Conservation (phyloP, 371 early-diverging fungal genomes). For the Mortierella sp. region DNA sequence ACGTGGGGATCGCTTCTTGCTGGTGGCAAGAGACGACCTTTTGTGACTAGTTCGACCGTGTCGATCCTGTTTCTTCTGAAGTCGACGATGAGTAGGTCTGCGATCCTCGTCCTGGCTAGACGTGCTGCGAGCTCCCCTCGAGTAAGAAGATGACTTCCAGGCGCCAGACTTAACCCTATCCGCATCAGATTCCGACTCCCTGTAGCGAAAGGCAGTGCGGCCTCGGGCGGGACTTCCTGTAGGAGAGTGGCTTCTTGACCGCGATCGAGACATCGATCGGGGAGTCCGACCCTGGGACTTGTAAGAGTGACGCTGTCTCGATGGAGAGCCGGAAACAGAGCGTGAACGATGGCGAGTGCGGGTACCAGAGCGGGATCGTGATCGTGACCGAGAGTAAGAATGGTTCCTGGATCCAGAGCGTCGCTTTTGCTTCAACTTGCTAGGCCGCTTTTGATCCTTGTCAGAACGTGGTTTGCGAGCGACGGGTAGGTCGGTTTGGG, state of each 20-base stretch:
- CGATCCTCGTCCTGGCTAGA: conserved; percentile 47
- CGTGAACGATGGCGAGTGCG: conserved; percentile 29
- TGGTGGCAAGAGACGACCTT: conserved; percentile 9
- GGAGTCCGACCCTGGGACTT: conserved; percentile 24
- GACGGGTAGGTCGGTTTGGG: conserved; percentile 18
- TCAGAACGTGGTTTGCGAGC: conserved; percentile 19
- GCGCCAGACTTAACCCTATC: conserved; percentile 23
- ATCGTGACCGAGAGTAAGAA: conserved; percentile 41
- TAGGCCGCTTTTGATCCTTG: conserved; percentile 12
- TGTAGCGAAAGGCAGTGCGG: conserved; percentile 17
- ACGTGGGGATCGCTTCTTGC: conserved; percentile 52
- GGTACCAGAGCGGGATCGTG: conserved; percentile 58
- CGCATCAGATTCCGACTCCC: conserved; percentile 31
- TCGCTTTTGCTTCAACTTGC: conserved; percentile 19
- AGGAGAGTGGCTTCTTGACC: conserved; percentile 22
- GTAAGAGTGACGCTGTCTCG: conserved; percentile 5
- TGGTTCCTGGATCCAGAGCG: conserved; percentile 24
- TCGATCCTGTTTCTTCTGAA: conserved; percentile 22
- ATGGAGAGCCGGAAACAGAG: conserved; percentile 36
- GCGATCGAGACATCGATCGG: conserved; percentile 17
- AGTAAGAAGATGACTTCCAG: conserved; percentile 17
- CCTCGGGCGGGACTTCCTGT: conserved; percentile 30
- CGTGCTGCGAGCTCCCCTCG: conserved; percentile 18
- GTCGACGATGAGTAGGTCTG: conserved; percentile 18
- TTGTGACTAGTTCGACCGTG: conserved; percentile 8